A percentile compares a stretch with the other conserved stretches of the same genome.
phyloP scores from a whole-genome alignment of 2,329 filamentous ascomycete genomes.

The Scedosporium boydii region DNA sequence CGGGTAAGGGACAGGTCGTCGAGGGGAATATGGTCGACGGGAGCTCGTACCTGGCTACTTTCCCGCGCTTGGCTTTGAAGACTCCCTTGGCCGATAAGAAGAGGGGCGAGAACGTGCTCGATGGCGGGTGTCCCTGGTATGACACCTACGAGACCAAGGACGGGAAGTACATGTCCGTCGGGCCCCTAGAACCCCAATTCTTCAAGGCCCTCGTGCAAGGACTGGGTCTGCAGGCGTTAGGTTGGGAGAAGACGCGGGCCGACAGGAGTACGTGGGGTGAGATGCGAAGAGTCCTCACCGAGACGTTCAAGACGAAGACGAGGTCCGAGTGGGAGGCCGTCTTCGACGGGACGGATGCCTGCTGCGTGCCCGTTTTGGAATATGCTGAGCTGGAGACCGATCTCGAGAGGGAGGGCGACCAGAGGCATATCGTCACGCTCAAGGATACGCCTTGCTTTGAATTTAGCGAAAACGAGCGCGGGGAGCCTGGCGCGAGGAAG shows the following conservation, averaged over 20 bases:
- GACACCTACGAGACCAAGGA: conserved; percentile 81
- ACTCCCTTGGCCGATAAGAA: conserved; percentile 51
- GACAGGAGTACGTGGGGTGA: conserved; percentile 59
- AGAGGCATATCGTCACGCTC: conserved; percentile 61
- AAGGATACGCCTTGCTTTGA: conserved; percentile 56
- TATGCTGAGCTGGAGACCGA: conserved; percentile 58
- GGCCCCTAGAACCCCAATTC: conserved; percentile 82
- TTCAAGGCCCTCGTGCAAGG: conserved; percentile 60
- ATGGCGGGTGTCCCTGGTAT: conserved; percentile 82
- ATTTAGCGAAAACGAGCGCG: conserved; percentile 46
- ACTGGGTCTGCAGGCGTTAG: conserved; percentile 45
- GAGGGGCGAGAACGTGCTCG: conserved; percentile 68
- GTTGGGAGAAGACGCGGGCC: conserved; percentile 42
- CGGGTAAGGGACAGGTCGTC: conserved; percentile 74
- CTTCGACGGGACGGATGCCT: conserved; percentile 88
- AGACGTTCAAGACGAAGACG: conserved; percentile 58
- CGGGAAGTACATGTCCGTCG: conserved; percentile 74
- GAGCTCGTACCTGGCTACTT: conserved; percentile 65
- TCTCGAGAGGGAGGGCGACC: conserved; percentile 48
- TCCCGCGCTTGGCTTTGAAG: conserved; percentile 60
- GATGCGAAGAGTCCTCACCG: conserved; percentile 51
- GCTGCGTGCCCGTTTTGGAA: conserved; percentile 77
- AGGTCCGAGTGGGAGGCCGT: conserved; percentile 72
- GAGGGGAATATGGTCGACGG: conserved; percentile 98
- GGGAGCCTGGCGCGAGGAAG: conserved; percentile 51